phyloP scores from a whole-genome alignment of 2,329 filamentous ascomycete genomes.

The Arthrobotrys pseudoclavata region DNA sequence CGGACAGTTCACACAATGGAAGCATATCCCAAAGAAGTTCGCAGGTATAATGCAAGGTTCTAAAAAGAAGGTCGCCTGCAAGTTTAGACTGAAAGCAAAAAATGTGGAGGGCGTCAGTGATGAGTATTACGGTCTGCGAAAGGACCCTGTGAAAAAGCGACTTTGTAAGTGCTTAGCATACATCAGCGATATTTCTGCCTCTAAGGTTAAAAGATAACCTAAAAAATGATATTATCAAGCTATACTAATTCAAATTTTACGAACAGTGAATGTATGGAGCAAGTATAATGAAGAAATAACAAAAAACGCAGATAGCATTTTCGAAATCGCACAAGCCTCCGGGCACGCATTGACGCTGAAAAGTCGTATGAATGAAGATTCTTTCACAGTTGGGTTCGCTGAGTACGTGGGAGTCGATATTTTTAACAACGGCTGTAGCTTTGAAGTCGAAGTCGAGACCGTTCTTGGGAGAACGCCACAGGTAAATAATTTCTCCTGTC shows the following conservation, averaged over 20 bases:
- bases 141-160: neutral
- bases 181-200: neutral
- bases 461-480: conserved; percentile 4
- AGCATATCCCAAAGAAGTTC: conserved; percentile 21
- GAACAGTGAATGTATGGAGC: neutral
- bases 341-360: neutral
- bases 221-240: no score
- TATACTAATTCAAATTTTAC: neutral
- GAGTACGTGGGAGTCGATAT: conserved; percentile 16
- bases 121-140: conserved; percentile 31
- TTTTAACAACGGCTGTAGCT: conserved; percentile 6
- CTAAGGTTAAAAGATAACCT: neutral
- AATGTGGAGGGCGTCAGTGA: neutral
- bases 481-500: neutral
- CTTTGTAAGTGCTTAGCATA: conserved; percentile 18
- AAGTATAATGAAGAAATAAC: neutral
- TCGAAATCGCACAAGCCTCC: neutral
- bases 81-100: conserved; percentile 11
- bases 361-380: neutral
- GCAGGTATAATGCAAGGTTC: neutral
- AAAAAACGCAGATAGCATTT: neutral
- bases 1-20: conserved; percentile 12
- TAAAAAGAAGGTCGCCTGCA: conserved; percentile 21
- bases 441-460: conserved; percentile 24
- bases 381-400: neutral